These are phyloP conservation scores for Escallonia herrerae DNA, from an alignment of 129 eudicot species.

Conservation along the genomic window DNA sequence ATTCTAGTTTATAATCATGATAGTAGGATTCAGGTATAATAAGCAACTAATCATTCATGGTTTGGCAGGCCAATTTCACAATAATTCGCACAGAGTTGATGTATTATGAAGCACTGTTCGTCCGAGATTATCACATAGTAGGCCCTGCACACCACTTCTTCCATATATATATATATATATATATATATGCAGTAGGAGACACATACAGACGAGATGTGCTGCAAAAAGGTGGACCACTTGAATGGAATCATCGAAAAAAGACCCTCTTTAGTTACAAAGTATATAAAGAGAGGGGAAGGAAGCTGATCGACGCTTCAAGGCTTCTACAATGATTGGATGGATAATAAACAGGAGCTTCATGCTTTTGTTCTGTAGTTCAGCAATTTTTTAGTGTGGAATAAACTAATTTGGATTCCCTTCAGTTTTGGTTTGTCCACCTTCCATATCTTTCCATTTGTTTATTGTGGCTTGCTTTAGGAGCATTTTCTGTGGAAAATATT, in stretches of 20 bases:
- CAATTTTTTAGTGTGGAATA: neutral
- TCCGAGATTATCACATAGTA: too few species aligned
- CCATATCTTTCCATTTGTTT: neutral
- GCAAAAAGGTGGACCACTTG: neutral
- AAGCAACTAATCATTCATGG: too few species aligned
- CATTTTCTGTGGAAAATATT: neutral
- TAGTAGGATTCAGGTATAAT: too few species aligned
- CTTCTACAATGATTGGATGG: slow-evolving; percentile 1
- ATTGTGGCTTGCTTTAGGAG: neutral
- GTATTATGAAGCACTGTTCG: too few species aligned
- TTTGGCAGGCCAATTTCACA: too few species aligned
- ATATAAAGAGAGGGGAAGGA: neutral
- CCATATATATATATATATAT: too few species aligned
- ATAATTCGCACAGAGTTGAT: too few species aligned
- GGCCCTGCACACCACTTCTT: too few species aligned
- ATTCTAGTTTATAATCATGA: too few species aligned
- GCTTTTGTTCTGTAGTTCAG: neutral
- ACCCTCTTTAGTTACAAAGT: neutral
- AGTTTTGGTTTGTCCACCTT: neutral
- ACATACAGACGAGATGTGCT: neutral
- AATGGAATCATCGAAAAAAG: neutral
- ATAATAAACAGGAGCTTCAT: slow-evolving; percentile 1
- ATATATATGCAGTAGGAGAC: too few species aligned
- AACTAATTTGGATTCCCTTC: neutral
- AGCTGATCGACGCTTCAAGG: neutral